Conservation (phyloP, 768 basidiomycete genomes). For the Boletus rubescentipes region DNA sequence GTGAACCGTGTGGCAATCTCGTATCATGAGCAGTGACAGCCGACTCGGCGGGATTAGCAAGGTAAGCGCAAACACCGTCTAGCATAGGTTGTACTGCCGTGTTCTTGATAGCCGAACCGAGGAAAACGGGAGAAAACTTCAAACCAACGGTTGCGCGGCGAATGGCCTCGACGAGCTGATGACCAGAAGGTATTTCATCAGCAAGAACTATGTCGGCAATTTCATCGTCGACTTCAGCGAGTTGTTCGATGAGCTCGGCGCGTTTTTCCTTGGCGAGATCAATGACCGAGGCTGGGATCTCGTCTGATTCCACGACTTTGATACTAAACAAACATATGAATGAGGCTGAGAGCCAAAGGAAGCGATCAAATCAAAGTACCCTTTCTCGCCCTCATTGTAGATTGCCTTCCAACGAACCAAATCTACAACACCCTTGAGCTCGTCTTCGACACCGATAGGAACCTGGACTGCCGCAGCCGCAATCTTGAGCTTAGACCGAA, state of each 20-base stretch:
- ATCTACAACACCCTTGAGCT: conserved; percentile 90
- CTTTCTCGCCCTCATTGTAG: conserved; percentile 93
- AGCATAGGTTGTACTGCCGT: conserved; percentile 91
- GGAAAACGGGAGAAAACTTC: conserved; percentile 94
- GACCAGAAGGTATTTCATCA: conserved; percentile 72
- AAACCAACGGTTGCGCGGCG: conserved; percentile 84
- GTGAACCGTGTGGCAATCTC: conserved; percentile 57
- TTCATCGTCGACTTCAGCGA: conserved; percentile 95
- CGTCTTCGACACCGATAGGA: conserved; percentile 88
- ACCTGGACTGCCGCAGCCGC: conserved; percentile 94
- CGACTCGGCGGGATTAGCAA: conserved; percentile 84
- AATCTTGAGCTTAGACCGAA: conserved; percentile 87
- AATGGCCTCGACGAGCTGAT: conserved; percentile 80
- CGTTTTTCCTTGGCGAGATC: conserved; percentile 83
- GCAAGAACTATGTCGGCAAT: conserved; percentile 90
- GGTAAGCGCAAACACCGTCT: conserved; percentile 94
- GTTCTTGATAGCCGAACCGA: conserved; percentile 97
- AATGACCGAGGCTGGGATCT: conserved; percentile 77
- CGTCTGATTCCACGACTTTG: conserved; percentile 76
- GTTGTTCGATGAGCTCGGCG: conserved; percentile 86
- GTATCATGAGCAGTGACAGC: conserved; percentile 83
- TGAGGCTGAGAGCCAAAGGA: neutral
- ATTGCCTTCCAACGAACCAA: conserved; percentile 92
- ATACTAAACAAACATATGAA: conserved; percentile 44
- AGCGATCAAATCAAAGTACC: conserved; percentile 50